Base-by-base conservation (phyloP, 495 filamentous ascomycete genomes). In the Penicillium canariense region DNA sequence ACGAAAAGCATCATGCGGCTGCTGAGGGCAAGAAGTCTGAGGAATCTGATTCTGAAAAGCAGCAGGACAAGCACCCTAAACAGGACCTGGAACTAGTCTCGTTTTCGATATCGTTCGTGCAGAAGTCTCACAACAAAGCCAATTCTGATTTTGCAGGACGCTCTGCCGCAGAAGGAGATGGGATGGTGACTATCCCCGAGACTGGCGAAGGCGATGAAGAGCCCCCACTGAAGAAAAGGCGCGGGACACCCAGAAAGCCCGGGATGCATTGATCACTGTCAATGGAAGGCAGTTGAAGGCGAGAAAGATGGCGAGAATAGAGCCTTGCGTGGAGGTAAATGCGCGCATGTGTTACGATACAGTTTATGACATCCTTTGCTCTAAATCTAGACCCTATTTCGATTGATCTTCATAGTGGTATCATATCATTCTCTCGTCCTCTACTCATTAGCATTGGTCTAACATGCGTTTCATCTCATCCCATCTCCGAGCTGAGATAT, bases 401-500 rank as follows among this genome's bases (percentile, higher is more conserved):
- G 34, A 34, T 25, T 25, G n/a, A 18, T 46, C 25, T 18, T 27
- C 42, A 30, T 60, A 53, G 47, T 72, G 66, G 68, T 75, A 71
- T 72, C 63, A 66, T 72, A 50, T 61, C 14, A 20, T 28, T 31
- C 58, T 50, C 56, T 55, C 50, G 50, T 40, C 53, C 32, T 51
- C 44, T 45, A 36, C 38, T 27, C n/a, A 52, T 69, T 60, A 71
- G 52, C 65, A 70, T 52, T 69, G 67, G 32, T 70, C 67, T 18
- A 84, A 58, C 49, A 81, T 71, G 31, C 50, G 54, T 55, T 75
- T 77, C 66, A 82, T 75, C 44, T 81, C 73, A 18, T 68, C 69
- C 80, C 84, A 86, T 66, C 85, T 78, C 56, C 70, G 65, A 35
- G 68, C 69, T 14, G 82, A 79, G 48, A 81, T 51, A 30, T 68